Evolutionary conservation across 805 yeast genomes (phyloP).

Genomic region (Citeromyces matritensis): DNA sequence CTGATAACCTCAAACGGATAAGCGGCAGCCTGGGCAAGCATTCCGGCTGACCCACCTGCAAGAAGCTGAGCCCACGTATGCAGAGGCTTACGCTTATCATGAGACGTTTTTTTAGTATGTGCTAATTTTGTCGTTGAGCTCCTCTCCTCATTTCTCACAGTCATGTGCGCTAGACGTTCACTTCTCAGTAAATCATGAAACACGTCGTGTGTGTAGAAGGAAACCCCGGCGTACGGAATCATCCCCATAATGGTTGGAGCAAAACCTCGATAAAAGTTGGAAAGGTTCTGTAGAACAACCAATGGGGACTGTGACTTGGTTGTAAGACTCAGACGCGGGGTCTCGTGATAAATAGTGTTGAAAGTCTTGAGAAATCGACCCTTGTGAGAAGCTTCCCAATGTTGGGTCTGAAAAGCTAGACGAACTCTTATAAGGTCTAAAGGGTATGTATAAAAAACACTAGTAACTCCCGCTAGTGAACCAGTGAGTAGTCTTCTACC

Average conservation of each 20-base stretch:
- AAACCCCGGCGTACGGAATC: constrained; percentile 97
- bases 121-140: constrained; percentile 1
- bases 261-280: constrained; percentile 88
- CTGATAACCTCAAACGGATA: constrained; percentile 94
- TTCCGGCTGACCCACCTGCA: constrained; percentile 95
- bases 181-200: constrained; percentile 77
- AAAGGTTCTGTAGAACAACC: constrained; percentile 20
- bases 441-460: constrained; percentile 86
- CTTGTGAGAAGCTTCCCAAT: constrained; percentile 9
- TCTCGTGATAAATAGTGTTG: constrained; percentile 15
- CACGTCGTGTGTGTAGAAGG: constrained; percentile 86
- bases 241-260: constrained; percentile 88
- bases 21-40: constrained; percentile 90
- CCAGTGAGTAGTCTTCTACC: constrained; percentile 76
- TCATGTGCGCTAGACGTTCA: constrained; percentile 32
- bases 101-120: constrained; percentile 13
- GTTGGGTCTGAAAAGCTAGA: constrained; percentile 71
- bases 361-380: constrained; percentile 16
- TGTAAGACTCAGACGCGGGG: constrained; percentile 12
- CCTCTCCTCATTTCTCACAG: constrained; percentile 17
- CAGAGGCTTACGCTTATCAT: constrained; percentile 46
- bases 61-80: constrained; percentile 82
- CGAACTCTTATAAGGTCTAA: constrained; percentile 82
- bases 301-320: constrained; percentile 6
- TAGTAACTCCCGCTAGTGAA: constrained; percentile 74